Conservation (phyloP, 495 filamentous ascomycete genomes). For the Pseudoneurospora amorphoporcata region DNA sequence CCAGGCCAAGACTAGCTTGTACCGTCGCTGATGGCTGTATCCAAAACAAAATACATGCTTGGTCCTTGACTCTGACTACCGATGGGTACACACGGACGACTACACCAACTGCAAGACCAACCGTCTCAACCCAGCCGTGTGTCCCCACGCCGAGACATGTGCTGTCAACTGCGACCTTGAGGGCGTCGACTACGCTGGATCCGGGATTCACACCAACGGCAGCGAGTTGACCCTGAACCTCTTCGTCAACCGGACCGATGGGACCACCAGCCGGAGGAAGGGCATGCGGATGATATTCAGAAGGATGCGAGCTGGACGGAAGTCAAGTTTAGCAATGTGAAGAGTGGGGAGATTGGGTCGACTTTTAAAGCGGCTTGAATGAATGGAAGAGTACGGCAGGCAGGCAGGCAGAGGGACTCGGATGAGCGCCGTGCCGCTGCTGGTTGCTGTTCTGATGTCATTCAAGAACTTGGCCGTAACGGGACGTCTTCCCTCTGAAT, state of each 20-base stretch:
- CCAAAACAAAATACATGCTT: conserved; percentile 37
- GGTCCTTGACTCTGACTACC: conserved; percentile 56
- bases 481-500: too few species aligned
- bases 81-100: conserved; percentile 44
- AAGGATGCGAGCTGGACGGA: conserved; percentile 34
- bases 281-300: conserved; percentile 43
- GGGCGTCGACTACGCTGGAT: conserved; percentile 49
- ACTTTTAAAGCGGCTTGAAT: conserved; percentile 4
- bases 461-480: too few species aligned
- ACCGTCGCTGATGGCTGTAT: conserved; percentile 40
- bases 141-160: conserved; percentile 43
- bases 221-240: conserved; percentile 14
- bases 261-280: conserved; percentile 30
- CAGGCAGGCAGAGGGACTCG: too few species aligned
- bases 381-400: too few species aligned
- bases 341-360: conserved; percentile 54
- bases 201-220: conserved; percentile 47
- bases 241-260: conserved; percentile 8
- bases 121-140: conserved; percentile 42
- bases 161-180: conserved; percentile 51
- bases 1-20: conserved; percentile 20
- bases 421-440: too few species aligned
- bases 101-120: conserved; percentile 51
- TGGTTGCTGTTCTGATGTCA: too few species aligned
- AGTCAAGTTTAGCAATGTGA: conserved; percentile 61